Conservation (phyloP, 108 stramenopile species). For the Cylindrotheca fusiformis region DNA sequence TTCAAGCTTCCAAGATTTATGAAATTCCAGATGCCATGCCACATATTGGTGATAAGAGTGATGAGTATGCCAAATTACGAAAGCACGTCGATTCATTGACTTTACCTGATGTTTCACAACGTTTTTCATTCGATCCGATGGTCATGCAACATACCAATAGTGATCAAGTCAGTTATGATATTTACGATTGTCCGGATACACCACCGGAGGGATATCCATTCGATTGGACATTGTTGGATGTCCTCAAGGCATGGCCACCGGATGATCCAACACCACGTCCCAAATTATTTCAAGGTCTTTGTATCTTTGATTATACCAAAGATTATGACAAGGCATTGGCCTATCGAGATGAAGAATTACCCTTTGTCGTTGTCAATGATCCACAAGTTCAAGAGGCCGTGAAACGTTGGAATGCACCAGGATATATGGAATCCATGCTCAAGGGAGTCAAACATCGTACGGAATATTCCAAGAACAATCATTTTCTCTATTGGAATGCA, state of each 20-base stretch:
- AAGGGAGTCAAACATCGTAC: slow-evolving; percentile 53
- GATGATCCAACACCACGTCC: slow-evolving; percentile 43
- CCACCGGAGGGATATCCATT: slow-evolving; percentile 82
- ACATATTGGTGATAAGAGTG: slow-evolving; percentile 53
- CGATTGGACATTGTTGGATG: slow-evolving; percentile 68
- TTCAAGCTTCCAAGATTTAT: slow-evolving; percentile 29
- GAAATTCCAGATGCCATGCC: slow-evolving; percentile 54
- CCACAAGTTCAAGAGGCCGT: slow-evolving; percentile 72
- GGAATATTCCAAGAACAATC: slow-evolving; percentile 83
- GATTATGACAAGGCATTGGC: slow-evolving; percentile 76
- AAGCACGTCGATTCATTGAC: neutral
- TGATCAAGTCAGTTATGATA: slow-evolving; percentile 40
- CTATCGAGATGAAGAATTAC: slow-evolving; percentile 88
- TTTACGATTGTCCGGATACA: slow-evolving; percentile 68
- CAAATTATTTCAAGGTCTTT: slow-evolving; percentile 64
- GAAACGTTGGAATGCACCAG: slow-evolving; percentile 83
- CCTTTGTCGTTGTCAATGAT: slow-evolving; percentile 88
- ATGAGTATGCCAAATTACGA: slow-evolving; percentile 56
- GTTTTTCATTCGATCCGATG: neutral
- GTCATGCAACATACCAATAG: neutral
- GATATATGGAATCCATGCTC: slow-evolving; percentile 72
- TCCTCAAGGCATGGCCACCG: slow-evolving; percentile 67
- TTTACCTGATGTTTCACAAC: neutral
- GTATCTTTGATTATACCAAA: slow-evolving; percentile 76
- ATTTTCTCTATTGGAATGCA: slow-evolving; percentile 91